Percentiles rank a stretch among this genome's conserved stretches.
phyloP scores from a whole-genome alignment of 768 basidiomycete species.

The Saitozyma sp. region DNA sequence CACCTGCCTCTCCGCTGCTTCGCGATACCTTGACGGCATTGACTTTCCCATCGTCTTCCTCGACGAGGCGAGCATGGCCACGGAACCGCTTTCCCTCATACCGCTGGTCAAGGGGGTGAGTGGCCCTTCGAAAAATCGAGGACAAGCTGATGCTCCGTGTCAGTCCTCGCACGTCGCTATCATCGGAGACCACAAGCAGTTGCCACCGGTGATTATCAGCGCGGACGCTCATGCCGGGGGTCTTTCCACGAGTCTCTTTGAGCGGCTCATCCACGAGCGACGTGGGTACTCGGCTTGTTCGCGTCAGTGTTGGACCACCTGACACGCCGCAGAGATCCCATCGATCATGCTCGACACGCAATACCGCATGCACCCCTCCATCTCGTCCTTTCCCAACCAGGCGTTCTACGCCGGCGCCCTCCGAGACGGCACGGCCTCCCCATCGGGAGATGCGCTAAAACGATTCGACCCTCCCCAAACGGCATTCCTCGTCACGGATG shows the following conservation, averaged over 20 bases:
- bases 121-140: slow-evolving; percentile 25
- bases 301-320: not conserved
- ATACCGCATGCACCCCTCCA: slow-evolving; percentile 91
- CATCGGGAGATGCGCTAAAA: slow-evolving; percentile 58
- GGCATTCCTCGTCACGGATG: slow-evolving; percentile 55
- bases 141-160: slow-evolving; percentile 6
- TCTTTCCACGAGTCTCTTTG: slow-evolving; percentile 79
- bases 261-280: slow-evolving; percentile 79
- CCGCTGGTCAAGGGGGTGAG: slow-evolving; percentile 91
- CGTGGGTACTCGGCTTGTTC: slow-evolving; percentile 57
- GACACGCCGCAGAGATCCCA: slow-evolving; percentile 63
- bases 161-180: slow-evolving; percentile 79
- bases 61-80: slow-evolving; percentile 95
- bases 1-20: slow-evolving; percentile 78
- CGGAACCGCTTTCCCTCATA: slow-evolving; percentile 86
- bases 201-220: slow-evolving; percentile 83
- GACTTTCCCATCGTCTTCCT: slow-evolving; percentile 93
- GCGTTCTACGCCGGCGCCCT: slow-evolving; percentile 77
- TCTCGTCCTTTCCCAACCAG: slow-evolving; percentile 78
- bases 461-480: slow-evolving; percentile 65
- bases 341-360: slow-evolving; percentile 91
- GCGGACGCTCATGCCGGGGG: slow-evolving; percentile 71
- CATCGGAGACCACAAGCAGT: slow-evolving; percentile 96
- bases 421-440: slow-evolving; percentile 70
- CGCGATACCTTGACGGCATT: slow-evolving; percentile 58